A percentile compares a stretch with the other conserved stretches of the same genome.
Conservation (phyloP, 176 grass and related monocot genomes). For the Aechmea fasciata region DNA sequence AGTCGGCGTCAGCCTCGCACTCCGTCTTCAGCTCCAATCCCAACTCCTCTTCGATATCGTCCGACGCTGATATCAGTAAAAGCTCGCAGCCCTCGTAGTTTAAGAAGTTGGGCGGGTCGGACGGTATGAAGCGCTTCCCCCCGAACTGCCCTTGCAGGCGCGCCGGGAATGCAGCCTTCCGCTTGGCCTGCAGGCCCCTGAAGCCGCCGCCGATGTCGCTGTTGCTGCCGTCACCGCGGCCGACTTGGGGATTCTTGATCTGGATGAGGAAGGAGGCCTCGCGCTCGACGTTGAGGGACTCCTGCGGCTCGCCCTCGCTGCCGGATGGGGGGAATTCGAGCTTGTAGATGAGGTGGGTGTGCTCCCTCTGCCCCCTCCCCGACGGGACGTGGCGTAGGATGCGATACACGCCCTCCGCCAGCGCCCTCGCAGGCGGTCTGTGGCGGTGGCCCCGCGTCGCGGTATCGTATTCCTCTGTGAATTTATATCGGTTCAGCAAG, state of each 20-base stretch:
- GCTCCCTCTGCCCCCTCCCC: constrained; percentile 12
- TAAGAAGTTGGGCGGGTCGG: constrained; percentile 70
- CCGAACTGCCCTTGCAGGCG: constrained; percentile 57
- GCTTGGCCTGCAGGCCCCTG: constrained; percentile 53
- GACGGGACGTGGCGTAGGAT: constrained; percentile 46
- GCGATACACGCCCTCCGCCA: constrained; percentile 81
- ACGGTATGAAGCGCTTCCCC: constrained; percentile 31
- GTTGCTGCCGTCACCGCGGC: not conserved
- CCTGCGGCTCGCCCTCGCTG: constrained; percentile 34
- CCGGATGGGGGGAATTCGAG: constrained; percentile 47
- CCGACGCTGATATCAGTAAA: constrained; percentile 68
- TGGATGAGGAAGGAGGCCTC: constrained; percentile 84
- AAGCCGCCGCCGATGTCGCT: constrained; percentile 24
- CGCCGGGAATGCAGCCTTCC: constrained; percentile 53
- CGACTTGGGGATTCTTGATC: constrained; percentile 81
- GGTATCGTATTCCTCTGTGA: constrained; percentile 50
- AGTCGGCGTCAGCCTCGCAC: constrained; percentile 14
- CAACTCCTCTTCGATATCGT: constrained; percentile 68
- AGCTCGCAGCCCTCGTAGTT: constrained; percentile 93
- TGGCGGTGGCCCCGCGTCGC: constrained; percentile 50
- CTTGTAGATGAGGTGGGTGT: constrained; percentile 90
- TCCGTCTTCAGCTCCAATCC: constrained; percentile 58
- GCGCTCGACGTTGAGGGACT: constrained; percentile 57
- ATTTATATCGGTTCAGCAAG: not conserved
- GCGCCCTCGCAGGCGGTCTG: constrained; percentile 31